These are phyloP conservation scores for Leccinum truebloodii DNA, from an alignment of 768 basidiomycete species.

Conservation along the genomic window DNA sequence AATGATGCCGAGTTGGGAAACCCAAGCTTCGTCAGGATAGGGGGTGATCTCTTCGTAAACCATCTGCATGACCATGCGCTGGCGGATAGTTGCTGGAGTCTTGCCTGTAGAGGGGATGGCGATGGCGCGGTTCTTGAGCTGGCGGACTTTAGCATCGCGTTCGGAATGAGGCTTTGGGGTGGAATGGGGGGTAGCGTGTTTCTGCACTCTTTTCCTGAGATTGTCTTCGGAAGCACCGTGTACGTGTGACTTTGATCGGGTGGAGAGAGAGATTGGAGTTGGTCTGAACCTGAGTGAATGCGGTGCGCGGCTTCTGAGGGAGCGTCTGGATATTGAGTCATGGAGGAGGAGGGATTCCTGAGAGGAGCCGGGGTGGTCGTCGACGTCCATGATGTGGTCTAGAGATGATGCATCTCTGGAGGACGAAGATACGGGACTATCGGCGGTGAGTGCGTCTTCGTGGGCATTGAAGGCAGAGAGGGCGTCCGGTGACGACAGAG, in stretches of 20 bases:
- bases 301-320: conserved; percentile 27
- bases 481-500: conserved; percentile 33
- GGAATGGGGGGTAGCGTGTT: conserved; percentile 20
- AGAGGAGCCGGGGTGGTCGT: conserved; percentile 24
- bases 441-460: conserved; percentile 29
- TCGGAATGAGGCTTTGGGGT: conserved; percentile 28
- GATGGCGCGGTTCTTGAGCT: conserved; percentile 33
- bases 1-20: conserved; percentile 56
- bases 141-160: conserved; percentile 33
- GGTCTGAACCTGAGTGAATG: conserved; percentile 27
- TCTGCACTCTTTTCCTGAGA: conserved; percentile 30
- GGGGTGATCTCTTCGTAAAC: conserved; percentile 66
- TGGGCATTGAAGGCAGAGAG: conserved; percentile 35
- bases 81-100: conserved; percentile 55
- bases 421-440: conserved; percentile 34
- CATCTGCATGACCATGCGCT: conserved; percentile 60
- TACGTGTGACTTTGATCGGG: conserved; percentile 28
- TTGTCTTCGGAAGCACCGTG: conserved; percentile 29
- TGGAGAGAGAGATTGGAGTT: conserved; percentile 22
- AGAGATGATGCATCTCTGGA: conserved; percentile 35
- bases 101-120: conserved; percentile 37
- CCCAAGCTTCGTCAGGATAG: conserved; percentile 65
- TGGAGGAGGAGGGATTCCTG: conserved; percentile 29
- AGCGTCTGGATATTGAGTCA: conserved; percentile 26
- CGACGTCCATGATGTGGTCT: conserved; percentile 30